A percentile compares a stretch with the other conserved stretches of the same genome.
Conservation (phyloP, 2,329 filamentous ascomycete species). For the Coleophoma crateriformis region DNA sequence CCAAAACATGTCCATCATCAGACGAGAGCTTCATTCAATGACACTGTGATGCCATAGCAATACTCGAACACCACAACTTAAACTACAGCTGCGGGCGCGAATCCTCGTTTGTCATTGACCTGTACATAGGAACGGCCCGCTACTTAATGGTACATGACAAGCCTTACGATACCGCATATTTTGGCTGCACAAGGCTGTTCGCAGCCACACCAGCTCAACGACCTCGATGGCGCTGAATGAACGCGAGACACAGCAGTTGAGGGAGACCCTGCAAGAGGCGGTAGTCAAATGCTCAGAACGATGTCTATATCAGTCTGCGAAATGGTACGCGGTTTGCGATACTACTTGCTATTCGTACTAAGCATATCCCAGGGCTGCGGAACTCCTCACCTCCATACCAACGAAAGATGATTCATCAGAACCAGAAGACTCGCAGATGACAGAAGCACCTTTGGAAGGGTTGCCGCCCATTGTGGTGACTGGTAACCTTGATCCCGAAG, state of each 20-base stretch:
- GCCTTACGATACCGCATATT: not conserved
- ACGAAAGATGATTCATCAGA: conserved; percentile 41
- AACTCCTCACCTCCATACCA: conserved; percentile 81
- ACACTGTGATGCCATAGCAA: too few relatives aligned
- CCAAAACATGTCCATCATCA: not conserved
- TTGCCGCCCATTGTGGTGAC: conserved; percentile 45
- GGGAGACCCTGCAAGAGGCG: conserved; percentile 74
- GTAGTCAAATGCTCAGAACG: conserved; percentile 88
- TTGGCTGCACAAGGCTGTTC: too few relatives aligned
- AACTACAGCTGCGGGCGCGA: too few relatives aligned
- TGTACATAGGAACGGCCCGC: not conserved
- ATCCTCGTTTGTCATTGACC: not conserved
- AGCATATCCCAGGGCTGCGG: conserved; percentile 67
- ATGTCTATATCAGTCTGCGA: conserved; percentile 91
- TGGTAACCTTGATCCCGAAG: conserved; percentile 60
- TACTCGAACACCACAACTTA: too few relatives aligned
- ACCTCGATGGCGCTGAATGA: conserved; percentile 46
- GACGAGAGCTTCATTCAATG: too few relatives aligned
- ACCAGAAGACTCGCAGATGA: conserved; percentile 55
- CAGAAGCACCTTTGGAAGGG: conserved; percentile 41
- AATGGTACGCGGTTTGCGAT: conserved; percentile 60
- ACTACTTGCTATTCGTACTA: conserved; percentile 7
- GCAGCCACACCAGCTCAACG: too few relatives aligned
- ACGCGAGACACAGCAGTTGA: conserved; percentile 44
- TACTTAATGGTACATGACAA: not conserved